These are phyloP conservation scores for Skeletonema costatum DNA, from an alignment of 108 stramenopile genomes.

Conservation along the genomic window DNA sequence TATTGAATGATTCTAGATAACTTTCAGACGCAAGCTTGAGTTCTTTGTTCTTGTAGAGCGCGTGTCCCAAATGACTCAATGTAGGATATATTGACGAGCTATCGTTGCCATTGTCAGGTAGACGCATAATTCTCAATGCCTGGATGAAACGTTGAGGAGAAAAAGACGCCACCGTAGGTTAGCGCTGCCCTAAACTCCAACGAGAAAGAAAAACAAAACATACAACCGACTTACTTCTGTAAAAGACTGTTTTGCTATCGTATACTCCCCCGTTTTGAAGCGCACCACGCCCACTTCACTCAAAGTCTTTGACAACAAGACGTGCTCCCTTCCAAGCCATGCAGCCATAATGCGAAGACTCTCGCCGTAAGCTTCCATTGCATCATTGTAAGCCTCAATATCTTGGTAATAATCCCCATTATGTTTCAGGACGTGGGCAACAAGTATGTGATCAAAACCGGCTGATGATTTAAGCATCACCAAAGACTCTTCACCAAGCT, in stretches of 20 bases:
- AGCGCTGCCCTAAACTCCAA: neutral
- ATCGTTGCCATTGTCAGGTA: constrained; percentile 13
- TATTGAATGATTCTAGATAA: constrained; percentile 52
- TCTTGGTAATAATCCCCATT: constrained; percentile 43
- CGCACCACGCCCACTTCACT: constrained; percentile 49
- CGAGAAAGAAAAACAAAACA: neutral
- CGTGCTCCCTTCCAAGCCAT: constrained; percentile 44
- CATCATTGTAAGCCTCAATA: constrained; percentile 32
- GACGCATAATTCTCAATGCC: constrained; percentile 45
- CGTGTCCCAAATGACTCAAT: constrained; percentile 49
- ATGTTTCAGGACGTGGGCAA: constrained; percentile 43
- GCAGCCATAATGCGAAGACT: constrained; percentile 41
- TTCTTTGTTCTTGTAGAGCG: constrained; percentile 48
- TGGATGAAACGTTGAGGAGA: constrained; percentile 4
- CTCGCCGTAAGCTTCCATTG: constrained; percentile 44
- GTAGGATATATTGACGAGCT: constrained; percentile 45
- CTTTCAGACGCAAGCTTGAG: constrained; percentile 41
- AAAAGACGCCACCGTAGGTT: neutral
- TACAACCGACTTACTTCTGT: constrained; percentile 32
- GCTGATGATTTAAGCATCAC: constrained; percentile 24
- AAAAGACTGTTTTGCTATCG: constrained; percentile 43
- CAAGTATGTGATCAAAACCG: constrained; percentile 42
- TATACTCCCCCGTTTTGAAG: constrained; percentile 46
- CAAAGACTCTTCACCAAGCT: constrained; percentile 43
- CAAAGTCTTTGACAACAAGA: constrained; percentile 39